Evolutionary conservation across 2,329 filamentous ascomycete species (phyloP), one percentile per base, ranked within the genome.

Genomic region (Myriosclerotinia scirpicola): DNA sequence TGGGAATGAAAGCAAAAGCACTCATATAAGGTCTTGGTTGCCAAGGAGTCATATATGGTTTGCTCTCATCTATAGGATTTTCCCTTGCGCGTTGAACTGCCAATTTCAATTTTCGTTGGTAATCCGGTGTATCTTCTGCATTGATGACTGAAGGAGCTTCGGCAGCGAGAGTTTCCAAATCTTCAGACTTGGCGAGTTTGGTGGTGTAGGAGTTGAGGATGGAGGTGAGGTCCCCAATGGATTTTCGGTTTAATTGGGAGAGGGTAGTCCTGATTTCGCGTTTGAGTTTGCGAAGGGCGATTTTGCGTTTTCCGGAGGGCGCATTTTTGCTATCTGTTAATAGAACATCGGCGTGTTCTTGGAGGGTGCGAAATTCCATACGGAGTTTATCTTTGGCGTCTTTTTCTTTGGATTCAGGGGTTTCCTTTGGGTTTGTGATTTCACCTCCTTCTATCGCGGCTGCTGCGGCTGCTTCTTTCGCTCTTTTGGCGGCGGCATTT

Each of bases 11-110:
- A 34, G 93, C 93, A 79, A 99, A 99, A 0, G 93, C 88, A 62
- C 86, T 84, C 91, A 99, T 96, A 79, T 86, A 98, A 63, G 90
- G 85, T 66, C 93, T 85, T 15, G 95, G 95, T 71, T 84, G 81
- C 95, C 95, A 99, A 15, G 95, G 95, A 1, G 93, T 97, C 5
- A 85, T 85, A 77, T 99, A 99, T 4, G 95, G 92, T 80, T 96
- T 96, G 67, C 78, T 80, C 36, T 80, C 78, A 78, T 97, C 92
- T 68, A 89, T 79, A 0, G 92, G 90, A 79, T 97, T 96, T 76
- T 92, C 86, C 85, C 72, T 85, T 81, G 64, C 82, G 20, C 66
- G 54, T 20, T 44, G 34, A 15, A 74, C 53, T 17, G 67, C 67
- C 48, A 68, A 34, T 14, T 65, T 64, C 4, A 73, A 58, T 44